Evolutionary conservation across 441 rosid genomes (phyloP).

Genomic region (Pelargonium myrrhifolium): DNA sequence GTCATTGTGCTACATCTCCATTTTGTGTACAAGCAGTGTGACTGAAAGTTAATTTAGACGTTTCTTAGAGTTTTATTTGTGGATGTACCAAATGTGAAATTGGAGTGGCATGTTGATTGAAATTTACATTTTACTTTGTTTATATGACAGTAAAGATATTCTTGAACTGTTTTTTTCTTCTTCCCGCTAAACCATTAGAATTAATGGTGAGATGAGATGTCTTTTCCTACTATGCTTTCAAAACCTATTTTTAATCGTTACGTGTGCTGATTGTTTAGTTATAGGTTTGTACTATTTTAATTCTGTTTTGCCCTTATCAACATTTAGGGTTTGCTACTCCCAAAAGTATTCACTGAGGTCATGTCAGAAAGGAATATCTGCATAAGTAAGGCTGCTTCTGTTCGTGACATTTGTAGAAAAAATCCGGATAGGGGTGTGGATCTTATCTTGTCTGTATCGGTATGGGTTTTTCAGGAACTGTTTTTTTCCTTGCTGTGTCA

Average conservation of each 20-base stretch:
- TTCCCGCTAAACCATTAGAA: background rate
- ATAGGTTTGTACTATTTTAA: slow-evolving; percentile 9
- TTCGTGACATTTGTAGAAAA: slow-evolving; percentile 70
- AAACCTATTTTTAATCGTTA: no score
- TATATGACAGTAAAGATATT: background rate
- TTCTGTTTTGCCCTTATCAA: slow-evolving; percentile 20
- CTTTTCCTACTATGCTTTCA: background rate
- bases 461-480: slow-evolving; percentile 32
- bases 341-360: slow-evolving; percentile 48
- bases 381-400: slow-evolving; percentile 73
- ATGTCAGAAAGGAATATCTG: slow-evolving; percentile 54
- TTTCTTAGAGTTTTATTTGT: slow-evolving; percentile 4
- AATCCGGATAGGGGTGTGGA: slow-evolving; percentile 98
- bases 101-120: background rate
- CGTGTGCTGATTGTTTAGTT: background rate
- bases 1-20: slow-evolving; percentile 1
- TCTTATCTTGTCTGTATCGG: slow-evolving; percentile 90
- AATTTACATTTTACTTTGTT: background rate
- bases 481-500: slow-evolving; percentile 19
- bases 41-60: background rate
- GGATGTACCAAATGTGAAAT: background rate
- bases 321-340: slow-evolving; percentile 59
- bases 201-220: background rate
- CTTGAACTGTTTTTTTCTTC: no score
- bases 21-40: background rate